Evolutionary conservation across 495 filamentous ascomycete genomes (phyloP), one percentile per base, ranked within the genome.

Genomic region (Penicillium samsonianum): DNA sequence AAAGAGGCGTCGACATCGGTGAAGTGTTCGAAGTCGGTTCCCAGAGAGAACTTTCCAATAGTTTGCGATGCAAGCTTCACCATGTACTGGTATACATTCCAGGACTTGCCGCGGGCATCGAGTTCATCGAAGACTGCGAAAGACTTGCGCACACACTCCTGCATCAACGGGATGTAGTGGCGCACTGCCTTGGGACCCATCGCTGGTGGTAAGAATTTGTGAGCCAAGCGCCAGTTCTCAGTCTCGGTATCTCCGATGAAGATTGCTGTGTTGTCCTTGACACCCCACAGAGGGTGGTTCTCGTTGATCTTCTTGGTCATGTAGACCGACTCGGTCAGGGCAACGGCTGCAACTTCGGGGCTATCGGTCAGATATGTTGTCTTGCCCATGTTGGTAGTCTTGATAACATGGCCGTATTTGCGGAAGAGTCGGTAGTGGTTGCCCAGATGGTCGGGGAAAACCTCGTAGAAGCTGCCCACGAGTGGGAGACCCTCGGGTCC

Each of bases 31-130:
- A 82, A 74, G 58, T 84, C 78, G 28, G 70, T 64, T 9, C 73
- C 77, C 0, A 84, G 63, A 0, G 71, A 71, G 35, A 84, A 61
- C 51, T 76, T 76, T 25, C 78, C 74, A 42, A 83, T 76, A 17
- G 74, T 70, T 45, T 81, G 74, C 1, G 76, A 76, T 1, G 67
- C 80, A 2, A 86, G 74, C 64, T 84, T 84, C 17, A 84, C 55
- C 78, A 82, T 85, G 54, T 78, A 84, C 50, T 77, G 76, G 55
- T 85, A 86, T 9, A 78, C 78, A 60, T 84, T 84, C 67, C 68
- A 83, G 0, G 80, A 70, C 49, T 80, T 69, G 11, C 67, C 74
- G 20, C 65, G 60, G 14, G 64, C 41, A 55, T 81, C 76, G 2
- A 84, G 66, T 56, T 80, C 75, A 58, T 84, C 80, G 22, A 84